Evolutionary conservation across 805 yeast genomes (phyloP), one percentile per base, ranked within the genome.

Genomic region (Saccharomycopsis schoenii): DNA sequence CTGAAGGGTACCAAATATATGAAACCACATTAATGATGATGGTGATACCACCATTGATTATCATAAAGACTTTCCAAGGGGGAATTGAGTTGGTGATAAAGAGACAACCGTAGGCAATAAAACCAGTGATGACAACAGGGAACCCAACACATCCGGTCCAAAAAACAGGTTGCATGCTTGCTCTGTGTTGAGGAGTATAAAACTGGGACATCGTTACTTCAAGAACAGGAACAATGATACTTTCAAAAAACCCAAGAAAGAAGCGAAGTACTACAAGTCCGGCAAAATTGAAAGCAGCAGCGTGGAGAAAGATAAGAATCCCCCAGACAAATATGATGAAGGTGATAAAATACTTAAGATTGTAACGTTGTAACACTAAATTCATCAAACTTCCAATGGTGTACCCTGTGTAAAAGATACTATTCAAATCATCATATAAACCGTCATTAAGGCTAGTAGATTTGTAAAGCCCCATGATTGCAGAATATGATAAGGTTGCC

Each of bases 41-140:
- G 0, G 88, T 81, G 50, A 81, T 68, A 14, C 82, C 79, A 57
- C 88, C 89, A 59, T 80, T 76, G 57, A 83, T 78, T 40, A 84
- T 77, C 70, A 77, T 79, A 60, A 83, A 77, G 17, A 84, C 67
- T 65, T 80, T 79, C 87, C 88, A 85, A 10, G 65, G 25, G 0
- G 72, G 55, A 40, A 40, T 40, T 4, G 42, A 40, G 21, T 69
- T 59, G 11, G 60, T 40, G 2, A 55, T 62, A 58, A 69, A 69
- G 9, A 75, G 54, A 8, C 74, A 71, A 62, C 78, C 78, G 60
- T 72, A 75, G 0, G 79, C 75, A 58, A 80, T 77, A 66, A 80
- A 79, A 4, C 82, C 83, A 37, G 80, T 77, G 52, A 83, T 79
- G 1, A 81, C 79, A 81, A 17, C 76, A 40, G 42, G 42, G 9